A percentile compares a stretch with the other conserved stretches of the same genome.
These are phyloP conservation scores for Noccaea caerulescens DNA, from an alignment of 345 rosid genomes.

Conservation along the genomic window DNA sequence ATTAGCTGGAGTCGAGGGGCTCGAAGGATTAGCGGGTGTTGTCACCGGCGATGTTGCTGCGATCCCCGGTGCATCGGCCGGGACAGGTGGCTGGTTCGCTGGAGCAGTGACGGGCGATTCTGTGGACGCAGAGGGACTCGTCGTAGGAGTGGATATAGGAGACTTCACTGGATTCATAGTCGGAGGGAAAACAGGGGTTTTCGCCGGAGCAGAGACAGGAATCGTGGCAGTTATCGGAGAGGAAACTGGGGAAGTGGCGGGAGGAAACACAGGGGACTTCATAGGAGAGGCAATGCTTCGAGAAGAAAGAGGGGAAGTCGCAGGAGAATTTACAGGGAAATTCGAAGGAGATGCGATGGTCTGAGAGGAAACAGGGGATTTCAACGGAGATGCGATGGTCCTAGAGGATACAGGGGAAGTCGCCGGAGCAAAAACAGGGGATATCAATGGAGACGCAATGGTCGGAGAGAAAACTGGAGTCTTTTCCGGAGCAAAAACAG, in stretches of 20 bases:
- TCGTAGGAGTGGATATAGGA: conserved; percentile 36
- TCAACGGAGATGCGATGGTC: conserved; percentile 10
- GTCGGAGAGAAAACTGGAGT: conserved; percentile 3
- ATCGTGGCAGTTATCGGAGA: conserved; percentile 37
- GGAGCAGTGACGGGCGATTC: conserved; percentile 24
- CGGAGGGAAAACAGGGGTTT: conserved; percentile 33
- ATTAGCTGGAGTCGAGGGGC: conserved; percentile 53
- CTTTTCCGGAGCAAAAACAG: background rate
- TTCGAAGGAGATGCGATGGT: conserved; percentile 35
- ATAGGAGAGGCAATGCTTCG: conserved; percentile 6
- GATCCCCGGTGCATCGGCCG: conserved; percentile 46
- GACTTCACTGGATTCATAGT: conserved; percentile 16
- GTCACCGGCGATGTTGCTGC: conserved; percentile 45
- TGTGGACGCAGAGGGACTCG: conserved; percentile 35
- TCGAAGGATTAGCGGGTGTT: conserved; percentile 49
- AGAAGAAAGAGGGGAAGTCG: conserved; percentile 13
- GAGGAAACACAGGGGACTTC: conserved; percentile 42
- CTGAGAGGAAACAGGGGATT: conserved; percentile 22
- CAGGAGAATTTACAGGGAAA: conserved; percentile 34
- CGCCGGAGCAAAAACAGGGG: conserved; percentile 32
- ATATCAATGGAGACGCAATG: conserved; percentile 5
- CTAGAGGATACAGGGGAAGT: conserved; percentile 17
- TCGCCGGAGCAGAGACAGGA: conserved; percentile 12
- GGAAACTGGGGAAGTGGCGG: conserved; percentile 39
- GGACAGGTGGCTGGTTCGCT: conserved; percentile 36